phyloP scores from a whole-genome alignment of 257 asterid species.

The Lycium ferocissimum region DNA sequence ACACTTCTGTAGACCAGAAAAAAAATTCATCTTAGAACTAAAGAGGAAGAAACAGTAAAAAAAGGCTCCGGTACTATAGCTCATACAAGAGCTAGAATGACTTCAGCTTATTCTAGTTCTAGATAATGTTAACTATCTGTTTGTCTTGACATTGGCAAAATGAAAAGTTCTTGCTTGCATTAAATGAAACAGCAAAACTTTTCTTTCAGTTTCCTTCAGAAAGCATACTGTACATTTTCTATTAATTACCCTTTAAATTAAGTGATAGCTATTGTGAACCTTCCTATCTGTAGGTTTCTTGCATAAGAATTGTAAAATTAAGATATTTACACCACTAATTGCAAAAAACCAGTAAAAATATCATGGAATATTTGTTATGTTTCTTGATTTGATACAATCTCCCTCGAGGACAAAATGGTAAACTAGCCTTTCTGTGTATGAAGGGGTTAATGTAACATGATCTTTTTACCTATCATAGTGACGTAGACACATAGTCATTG shows the following conservation, averaged over 20 bases:
- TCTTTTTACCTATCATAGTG: conserved; percentile 47
- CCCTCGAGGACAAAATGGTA: not conserved
- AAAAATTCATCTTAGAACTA: not conserved
- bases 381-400: not conserved
- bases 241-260: not conserved
- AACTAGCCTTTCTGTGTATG: conserved; percentile 1
- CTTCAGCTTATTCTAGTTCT: not conserved
- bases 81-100: not conserved
- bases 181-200: not conserved
- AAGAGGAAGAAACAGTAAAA: not conserved
- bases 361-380: not conserved
- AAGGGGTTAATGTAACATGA: not conserved
- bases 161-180: not conserved
- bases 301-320: too few relatives aligned
- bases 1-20: not conserved
- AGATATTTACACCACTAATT: too few relatives aligned
- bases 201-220: conserved; percentile 9
- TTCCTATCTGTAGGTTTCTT: too few relatives aligned
- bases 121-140: not conserved
- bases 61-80: not conserved
- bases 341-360: too few relatives aligned
- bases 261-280: too few relatives aligned
- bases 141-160: not conserved
- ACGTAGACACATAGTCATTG: conserved; percentile 37
- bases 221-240: not conserved